Evolutionary conservation across 2,329 filamentous ascomycete genomes (phyloP).

Genomic region (Ceratocystiopsis sp.): DNA sequence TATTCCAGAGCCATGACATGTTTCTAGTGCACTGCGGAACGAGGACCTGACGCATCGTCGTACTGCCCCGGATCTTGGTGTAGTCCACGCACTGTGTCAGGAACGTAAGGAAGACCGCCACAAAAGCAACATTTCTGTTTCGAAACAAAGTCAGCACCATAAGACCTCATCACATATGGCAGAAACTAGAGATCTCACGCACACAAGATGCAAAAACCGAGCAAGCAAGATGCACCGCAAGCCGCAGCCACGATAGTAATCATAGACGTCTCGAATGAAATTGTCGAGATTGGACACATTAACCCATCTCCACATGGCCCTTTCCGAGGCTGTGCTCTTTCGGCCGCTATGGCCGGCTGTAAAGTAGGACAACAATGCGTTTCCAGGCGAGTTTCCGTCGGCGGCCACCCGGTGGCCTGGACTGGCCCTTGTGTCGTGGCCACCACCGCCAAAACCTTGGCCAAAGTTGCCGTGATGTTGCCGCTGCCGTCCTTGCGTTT

Average conservation of each 20-base stretch:
- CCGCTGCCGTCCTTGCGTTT: conserved; percentile 32
- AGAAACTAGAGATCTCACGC: conserved; percentile 17
- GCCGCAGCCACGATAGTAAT: conserved; percentile 70
- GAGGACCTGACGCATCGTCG: conserved; percentile 32
- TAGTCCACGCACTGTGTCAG: conserved; percentile 79
- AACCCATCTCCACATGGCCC: conserved; percentile 82
- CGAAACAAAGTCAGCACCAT: neutral
- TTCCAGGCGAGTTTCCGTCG: conserved; percentile 1
- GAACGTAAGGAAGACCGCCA: conserved; percentile 68
- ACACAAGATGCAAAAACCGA: conserved; percentile 56
- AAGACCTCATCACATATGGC: no score
- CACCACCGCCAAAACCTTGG: no score
- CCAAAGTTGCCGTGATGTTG: conserved; percentile 22
- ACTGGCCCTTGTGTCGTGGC: no score
- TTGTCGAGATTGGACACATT: conserved; percentile 80
- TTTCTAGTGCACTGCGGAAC: conserved; percentile 58
- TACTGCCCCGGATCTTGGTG: conserved; percentile 49
- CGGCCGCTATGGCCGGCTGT: conserved; percentile 1
- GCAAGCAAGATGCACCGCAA: conserved; percentile 71
- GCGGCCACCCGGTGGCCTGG: no score
- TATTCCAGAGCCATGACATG: conserved; percentile 61
- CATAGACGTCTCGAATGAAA: conserved; percentile 71
- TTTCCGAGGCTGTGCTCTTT: conserved; percentile 37
- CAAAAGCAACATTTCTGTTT: conserved; percentile 58
- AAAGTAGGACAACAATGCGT: conserved; percentile 9